Percentiles rank a stretch among this genome's conserved stretches.
Conservation (phyloP, 2,329 filamentous ascomycete genomes). For the Nemania sp. region DNA sequence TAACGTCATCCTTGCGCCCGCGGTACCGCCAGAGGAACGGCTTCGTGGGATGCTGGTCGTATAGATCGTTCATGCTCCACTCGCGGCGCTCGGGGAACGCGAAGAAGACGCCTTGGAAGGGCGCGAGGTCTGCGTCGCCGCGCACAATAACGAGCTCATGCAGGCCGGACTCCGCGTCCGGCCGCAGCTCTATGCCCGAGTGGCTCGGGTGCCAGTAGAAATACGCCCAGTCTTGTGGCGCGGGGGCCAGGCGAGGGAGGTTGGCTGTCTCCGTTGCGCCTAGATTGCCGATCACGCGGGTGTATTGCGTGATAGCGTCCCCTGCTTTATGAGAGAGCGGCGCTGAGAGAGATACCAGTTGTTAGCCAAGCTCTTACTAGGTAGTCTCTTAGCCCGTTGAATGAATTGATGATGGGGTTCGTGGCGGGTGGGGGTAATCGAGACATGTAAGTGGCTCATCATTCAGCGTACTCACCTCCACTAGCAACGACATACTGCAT, state of each 20-base stretch:
- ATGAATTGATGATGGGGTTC: not conserved
- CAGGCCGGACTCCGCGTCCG: not conserved
- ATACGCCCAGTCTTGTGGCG: constrained; percentile 11
- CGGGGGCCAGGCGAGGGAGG: constrained; percentile 4
- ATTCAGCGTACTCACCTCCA: not conserved
- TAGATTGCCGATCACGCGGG: constrained; percentile 9
- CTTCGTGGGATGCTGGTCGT: constrained; percentile 4
- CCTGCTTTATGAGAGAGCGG: constrained; percentile 10
- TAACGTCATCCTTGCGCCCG: constrained; percentile 5
- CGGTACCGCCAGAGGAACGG: constrained; percentile 7
- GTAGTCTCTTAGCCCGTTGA: not conserved
- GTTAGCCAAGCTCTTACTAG: not conserved
- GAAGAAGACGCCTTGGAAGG: constrained; percentile 10
- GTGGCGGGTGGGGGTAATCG: not conserved
- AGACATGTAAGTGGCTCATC: not conserved
- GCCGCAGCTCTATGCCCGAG: constrained; percentile 10
- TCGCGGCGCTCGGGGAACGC: constrained; percentile 1
- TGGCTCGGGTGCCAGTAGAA: constrained; percentile 12
- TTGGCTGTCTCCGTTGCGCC: constrained; percentile 13
- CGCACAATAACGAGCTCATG: constrained; percentile 10
- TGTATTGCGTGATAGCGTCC: not conserved
- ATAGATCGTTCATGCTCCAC: constrained; percentile 14
- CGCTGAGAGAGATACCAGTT: not conserved
- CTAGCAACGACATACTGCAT: constrained; percentile 2
- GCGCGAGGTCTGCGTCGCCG: not conserved